Base-by-base conservation (phyloP, 1,139 yeast species). In the Sugiyamaella paludigena region DNA sequence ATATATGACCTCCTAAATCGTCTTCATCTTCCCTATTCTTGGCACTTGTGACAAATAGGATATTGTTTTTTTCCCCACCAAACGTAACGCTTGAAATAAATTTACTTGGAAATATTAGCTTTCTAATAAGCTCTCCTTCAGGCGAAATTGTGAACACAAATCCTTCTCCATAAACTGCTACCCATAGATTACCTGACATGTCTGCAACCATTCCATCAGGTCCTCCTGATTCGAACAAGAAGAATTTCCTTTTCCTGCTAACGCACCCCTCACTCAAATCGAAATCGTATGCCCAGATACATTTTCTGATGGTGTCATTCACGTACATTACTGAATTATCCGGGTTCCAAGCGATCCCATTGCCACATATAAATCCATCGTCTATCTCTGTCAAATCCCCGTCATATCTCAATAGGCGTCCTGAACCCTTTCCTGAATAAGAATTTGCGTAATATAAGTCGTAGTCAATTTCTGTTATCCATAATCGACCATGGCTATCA, bases 171-270 rank as follows among this genome's bases (percentile, higher is more conserved):
- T 31, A 38, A 11, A 87, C 77, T 0, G 94, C 84, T 3, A 81
- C 71, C 68, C 78, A 85, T 36, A 88, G 64, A 50, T 81, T 76
- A 15, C 81, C 84, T 40, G 77, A 72, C 7, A 67, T 66, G 45
- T 86, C 83, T 57, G 84, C 69, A 24, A 83, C 76, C 58, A 85
- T 75, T 32, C 97, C 97, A 66, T 88, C 97, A 0, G 96, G 96
- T 60, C 81, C 24, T 19, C 24, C 24, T 19, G 24, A 19, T 19
- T 19, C 24, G 24, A 19, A 19, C 24, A 19, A 19, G 24, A 19
- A 19, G 24, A 76, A 13, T 63, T 52, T 36, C 66, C 60, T 48
- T 76, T 75, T 61, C 80, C 76, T 32, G 74, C 55, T 40, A 82
- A 64, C 15, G 60, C 62, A 40, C 80, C 80, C 2, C 75, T 66